Conservation (phyloP, 1,139 yeast species). For the Protomyces macrosporus region DNA sequence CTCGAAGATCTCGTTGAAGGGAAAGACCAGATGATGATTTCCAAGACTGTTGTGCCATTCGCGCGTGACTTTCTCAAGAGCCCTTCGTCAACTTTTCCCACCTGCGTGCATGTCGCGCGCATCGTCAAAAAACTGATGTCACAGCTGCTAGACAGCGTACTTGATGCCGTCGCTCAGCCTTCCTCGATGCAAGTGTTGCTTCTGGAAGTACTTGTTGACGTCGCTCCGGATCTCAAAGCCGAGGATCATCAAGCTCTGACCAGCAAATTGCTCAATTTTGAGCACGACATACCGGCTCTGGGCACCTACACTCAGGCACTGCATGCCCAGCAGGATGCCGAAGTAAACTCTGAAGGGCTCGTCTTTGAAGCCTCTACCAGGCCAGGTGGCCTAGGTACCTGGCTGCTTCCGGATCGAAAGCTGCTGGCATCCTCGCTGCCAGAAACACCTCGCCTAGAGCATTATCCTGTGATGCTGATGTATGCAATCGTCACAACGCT, state of each 20-base stretch:
- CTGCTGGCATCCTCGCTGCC: not conserved
- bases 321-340: not conserved
- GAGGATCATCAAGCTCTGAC: not conserved
- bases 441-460: not conserved
- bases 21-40: not conserved
- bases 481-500: not conserved
- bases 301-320: constrained; percentile 5
- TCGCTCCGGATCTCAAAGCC: not conserved
- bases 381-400: not conserved
- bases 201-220: not conserved
- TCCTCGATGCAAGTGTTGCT: not conserved
- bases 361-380: not conserved
- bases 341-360: constrained; percentile 14
- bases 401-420: not conserved
- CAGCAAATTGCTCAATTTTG: not conserved
- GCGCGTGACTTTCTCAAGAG: not conserved
- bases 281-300: constrained; percentile 13
- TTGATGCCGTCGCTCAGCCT: not conserved
- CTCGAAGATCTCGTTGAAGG: constrained; percentile 5
- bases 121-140: not conserved
- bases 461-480: constrained; percentile 1
- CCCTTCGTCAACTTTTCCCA: not conserved
- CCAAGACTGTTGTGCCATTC: not conserved
- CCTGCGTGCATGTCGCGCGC: not conserved
- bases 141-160: not conserved